These are phyloP conservation scores for Dryas alaskensis DNA, from an alignment of 306 rosid genomes.

Conservation along the genomic window DNA sequence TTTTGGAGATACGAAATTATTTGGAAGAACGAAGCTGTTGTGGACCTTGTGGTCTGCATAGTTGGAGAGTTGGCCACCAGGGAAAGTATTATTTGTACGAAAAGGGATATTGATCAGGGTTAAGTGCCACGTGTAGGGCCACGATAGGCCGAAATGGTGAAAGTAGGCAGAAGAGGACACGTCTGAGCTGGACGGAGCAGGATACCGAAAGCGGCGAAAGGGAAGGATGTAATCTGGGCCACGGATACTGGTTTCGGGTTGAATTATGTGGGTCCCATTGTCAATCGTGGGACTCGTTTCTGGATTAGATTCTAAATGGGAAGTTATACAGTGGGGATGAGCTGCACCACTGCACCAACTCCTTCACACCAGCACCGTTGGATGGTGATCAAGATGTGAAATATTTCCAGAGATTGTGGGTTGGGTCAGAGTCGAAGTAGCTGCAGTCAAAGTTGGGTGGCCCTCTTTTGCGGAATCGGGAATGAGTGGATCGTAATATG, in stretches of 20 bases:
- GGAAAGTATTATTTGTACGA: background rate
- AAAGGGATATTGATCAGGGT: background rate
- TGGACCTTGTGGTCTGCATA: conserved; percentile 28
- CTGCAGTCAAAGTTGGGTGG: too few relatives aligned
- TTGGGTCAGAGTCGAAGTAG: too few relatives aligned
- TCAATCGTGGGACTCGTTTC: too few relatives aligned
- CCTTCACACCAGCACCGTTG: too few relatives aligned
- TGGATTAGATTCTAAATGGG: too few relatives aligned
- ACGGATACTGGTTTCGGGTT: conserved; percentile 13
- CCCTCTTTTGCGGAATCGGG: too few relatives aligned
- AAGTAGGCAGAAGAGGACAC: background rate
- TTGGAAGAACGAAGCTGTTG: background rate
- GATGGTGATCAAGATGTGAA: too few relatives aligned
- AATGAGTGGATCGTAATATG: too few relatives aligned
- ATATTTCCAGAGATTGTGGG: too few relatives aligned
- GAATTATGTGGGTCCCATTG: too few relatives aligned
- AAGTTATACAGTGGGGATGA: too few relatives aligned
- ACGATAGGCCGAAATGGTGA: background rate
- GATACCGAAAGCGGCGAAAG: background rate
- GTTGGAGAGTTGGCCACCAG: conserved; percentile 25
- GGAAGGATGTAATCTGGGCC: conserved; percentile 3
- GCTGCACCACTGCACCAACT: too few relatives aligned
- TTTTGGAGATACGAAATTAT: background rate
- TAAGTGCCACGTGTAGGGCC: conserved; percentile 19
- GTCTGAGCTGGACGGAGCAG: background rate